Conservation (phyloP, 1,284 basidiomycete genomes). For the Pseudozyma tsukubaensis region DNA sequence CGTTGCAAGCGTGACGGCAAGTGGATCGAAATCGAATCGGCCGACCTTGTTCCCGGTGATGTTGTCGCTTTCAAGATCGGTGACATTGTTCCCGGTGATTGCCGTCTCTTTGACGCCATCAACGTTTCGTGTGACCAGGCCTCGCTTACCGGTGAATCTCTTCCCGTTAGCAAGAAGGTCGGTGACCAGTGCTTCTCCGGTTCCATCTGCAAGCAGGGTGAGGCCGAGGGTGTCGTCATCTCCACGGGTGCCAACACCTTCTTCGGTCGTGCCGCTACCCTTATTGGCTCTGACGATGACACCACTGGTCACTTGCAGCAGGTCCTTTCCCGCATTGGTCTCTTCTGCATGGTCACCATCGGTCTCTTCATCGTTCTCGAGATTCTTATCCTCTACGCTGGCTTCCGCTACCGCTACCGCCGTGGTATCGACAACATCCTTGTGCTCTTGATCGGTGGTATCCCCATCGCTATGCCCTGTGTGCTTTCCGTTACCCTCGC, state of each 20-base stretch:
- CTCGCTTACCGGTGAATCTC: constrained; percentile 96
- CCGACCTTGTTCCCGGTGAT: constrained; percentile 90
- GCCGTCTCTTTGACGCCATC: constrained; percentile 82
- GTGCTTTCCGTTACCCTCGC: constrained; percentile 97
- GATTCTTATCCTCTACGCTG: constrained; percentile 94
- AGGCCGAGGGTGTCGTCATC: constrained; percentile 88
- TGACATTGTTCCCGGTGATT: constrained; percentile 86
- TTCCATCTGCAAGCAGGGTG: constrained; percentile 77
- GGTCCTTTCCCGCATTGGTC: constrained; percentile 88
- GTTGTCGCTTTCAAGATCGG: constrained; percentile 87
- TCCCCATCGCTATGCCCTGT: constrained; percentile 95
- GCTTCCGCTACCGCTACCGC: constrained; percentile 75
- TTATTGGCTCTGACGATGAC: constrained; percentile 95
- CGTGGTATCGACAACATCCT: constrained; percentile 91
- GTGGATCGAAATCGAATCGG: constrained; percentile 75
- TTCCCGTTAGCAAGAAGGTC: constrained; percentile 86
- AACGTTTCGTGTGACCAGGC: constrained; percentile 83
- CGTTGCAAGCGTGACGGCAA: constrained; percentile 75
- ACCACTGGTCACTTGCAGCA: constrained; percentile 76
- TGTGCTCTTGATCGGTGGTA: constrained; percentile 97
- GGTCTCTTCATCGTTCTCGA: constrained; percentile 94
- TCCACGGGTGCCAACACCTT: constrained; percentile 90
- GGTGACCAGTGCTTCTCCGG: constrained; percentile 77
- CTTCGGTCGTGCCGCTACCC: constrained; percentile 91
- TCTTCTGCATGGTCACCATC: constrained; percentile 86